phyloP scores from a whole-genome alignment of 345 rosid species.

The Aquilaria malaccensis region DNA sequence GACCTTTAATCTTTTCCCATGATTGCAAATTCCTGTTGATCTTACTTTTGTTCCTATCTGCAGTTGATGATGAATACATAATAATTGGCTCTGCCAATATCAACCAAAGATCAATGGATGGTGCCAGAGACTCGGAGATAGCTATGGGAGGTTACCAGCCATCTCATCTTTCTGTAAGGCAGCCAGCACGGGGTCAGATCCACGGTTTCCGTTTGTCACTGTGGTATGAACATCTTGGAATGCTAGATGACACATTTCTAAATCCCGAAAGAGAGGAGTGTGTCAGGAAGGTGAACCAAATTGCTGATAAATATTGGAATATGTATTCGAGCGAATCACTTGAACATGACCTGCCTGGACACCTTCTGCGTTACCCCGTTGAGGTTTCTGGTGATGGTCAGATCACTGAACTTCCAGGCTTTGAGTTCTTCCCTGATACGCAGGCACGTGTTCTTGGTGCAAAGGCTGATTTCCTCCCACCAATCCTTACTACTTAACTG shows the following conservation, averaged over 20 bases:
- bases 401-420: conserved; percentile 65
- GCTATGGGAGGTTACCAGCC: conserved; percentile 99
- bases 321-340: conserved; percentile 70
- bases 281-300: conserved; percentile 58
- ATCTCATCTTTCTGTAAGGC: conserved; percentile 58
- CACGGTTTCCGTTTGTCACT: conserved; percentile 95
- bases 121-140: conserved; percentile 96
- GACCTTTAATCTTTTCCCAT: not conserved
- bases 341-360: conserved; percentile 83
- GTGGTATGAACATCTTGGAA: conserved; percentile 97
- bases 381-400: conserved; percentile 55
- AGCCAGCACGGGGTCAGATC: conserved; percentile 87
- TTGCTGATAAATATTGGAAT: conserved; percentile 92
- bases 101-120: conserved; percentile 98
- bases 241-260: conserved; percentile 78
- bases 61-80: conserved; percentile 98
- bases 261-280: conserved; percentile 64
- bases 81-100: conserved; percentile 96
- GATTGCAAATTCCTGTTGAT: not conserved
- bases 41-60: conserved; percentile 5
- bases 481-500: conserved; percentile 77
- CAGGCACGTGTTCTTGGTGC: conserved; percentile 81
- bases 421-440: conserved; percentile 79
- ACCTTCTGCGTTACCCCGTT: conserved; percentile 83
- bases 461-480: conserved; percentile 90